Conservation (phyloP, 495 filamentous ascomycete genomes). For the Penicillium paxilli region DNA sequence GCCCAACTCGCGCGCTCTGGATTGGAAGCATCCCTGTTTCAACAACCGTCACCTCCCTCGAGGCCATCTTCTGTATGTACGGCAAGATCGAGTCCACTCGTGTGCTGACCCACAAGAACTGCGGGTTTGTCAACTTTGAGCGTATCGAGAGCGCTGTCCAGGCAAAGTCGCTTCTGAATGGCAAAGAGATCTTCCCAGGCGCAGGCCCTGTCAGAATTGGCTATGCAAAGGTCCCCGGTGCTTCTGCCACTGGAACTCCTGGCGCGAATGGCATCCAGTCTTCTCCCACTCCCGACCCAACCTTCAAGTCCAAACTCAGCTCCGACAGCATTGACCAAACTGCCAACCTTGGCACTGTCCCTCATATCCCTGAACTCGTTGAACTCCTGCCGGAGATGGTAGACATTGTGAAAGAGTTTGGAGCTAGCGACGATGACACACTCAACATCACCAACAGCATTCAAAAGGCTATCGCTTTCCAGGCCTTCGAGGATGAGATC, state of each 20-base stretch:
- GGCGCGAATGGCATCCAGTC: constrained; percentile 79
- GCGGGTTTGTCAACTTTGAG: constrained; percentile 98
- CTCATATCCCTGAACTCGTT: constrained; percentile 67
- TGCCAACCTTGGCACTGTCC: constrained; percentile 48
- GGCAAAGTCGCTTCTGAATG: constrained; percentile 83
- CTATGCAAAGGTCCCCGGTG: constrained; percentile 92
- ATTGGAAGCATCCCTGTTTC: constrained; percentile 98
- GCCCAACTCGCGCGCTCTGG: constrained; percentile 91
- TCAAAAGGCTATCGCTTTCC: constrained; percentile 71
- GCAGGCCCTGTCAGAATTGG: constrained; percentile 94
- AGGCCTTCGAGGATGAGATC: constrained; percentile 76
- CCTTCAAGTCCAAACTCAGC: constrained; percentile 32
- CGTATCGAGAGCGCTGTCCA: constrained; percentile 83
- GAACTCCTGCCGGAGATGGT: constrained; percentile 82
- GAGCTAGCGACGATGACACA: constrained; percentile 78
- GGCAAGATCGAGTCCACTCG: constrained; percentile 89
- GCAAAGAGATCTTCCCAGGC: constrained; percentile 97
- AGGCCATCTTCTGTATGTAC: constrained; percentile 88
- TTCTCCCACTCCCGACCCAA: constrained; percentile 92
- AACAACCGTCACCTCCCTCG: constrained; percentile 88
- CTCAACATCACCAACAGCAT: constrained; percentile 72
- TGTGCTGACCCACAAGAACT: constrained; percentile 98
- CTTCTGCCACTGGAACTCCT: constrained; percentile 74
- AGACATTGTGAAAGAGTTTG: constrained; percentile 85
- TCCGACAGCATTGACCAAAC: constrained; percentile 38